These are phyloP conservation scores for Pseudophaeomoniella oleicola DNA, from an alignment of 2,329 filamentous ascomycete genomes.

Conservation along the genomic window DNA sequence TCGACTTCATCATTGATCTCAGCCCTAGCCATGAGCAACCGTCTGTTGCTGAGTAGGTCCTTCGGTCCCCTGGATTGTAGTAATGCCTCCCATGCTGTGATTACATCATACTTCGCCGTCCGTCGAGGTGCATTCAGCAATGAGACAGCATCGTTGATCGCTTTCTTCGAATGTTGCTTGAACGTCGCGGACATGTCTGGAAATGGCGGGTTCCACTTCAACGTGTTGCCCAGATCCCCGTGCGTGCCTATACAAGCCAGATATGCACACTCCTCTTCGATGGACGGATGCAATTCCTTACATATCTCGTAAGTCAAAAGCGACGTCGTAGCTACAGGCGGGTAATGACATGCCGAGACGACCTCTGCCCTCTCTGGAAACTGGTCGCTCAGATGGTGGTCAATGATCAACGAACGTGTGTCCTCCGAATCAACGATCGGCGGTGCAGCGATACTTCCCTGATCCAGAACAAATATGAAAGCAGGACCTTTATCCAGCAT, in stretches of 20 bases:
- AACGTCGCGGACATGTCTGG: slow-evolving; percentile 49
- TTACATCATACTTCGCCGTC: slow-evolving; percentile 46
- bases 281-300: slow-evolving; percentile 32
- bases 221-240: slow-evolving; percentile 47
- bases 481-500: slow-evolving; percentile 37
- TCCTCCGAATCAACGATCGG: slow-evolving; percentile 37
- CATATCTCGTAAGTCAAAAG: slow-evolving; percentile 53
- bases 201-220: slow-evolving; percentile 54
- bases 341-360: slow-evolving; percentile 48
- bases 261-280: slow-evolving; percentile 37
- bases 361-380: slow-evolving; percentile 42
- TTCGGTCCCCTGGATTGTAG: slow-evolving; percentile 34
- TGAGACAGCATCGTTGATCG: slow-evolving; percentile 47
- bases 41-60: slow-evolving; percentile 33
- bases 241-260: slow-evolving; percentile 51
- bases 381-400: slow-evolving; percentile 49
- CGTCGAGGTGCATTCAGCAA: slow-evolving; percentile 51
- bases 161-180: slow-evolving; percentile 46
- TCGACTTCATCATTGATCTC: slow-evolving; percentile 50
- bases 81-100: slow-evolving; percentile 46
- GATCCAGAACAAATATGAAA: slow-evolving; percentile 51
- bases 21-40: slow-evolving; percentile 37
- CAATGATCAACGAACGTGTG: slow-evolving; percentile 42
- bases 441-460: slow-evolving; percentile 43
- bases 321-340: slow-evolving; percentile 50